Evolutionary conservation across 768 basidiomycete genomes (phyloP).

Genomic region (Boletales sp.): DNA sequence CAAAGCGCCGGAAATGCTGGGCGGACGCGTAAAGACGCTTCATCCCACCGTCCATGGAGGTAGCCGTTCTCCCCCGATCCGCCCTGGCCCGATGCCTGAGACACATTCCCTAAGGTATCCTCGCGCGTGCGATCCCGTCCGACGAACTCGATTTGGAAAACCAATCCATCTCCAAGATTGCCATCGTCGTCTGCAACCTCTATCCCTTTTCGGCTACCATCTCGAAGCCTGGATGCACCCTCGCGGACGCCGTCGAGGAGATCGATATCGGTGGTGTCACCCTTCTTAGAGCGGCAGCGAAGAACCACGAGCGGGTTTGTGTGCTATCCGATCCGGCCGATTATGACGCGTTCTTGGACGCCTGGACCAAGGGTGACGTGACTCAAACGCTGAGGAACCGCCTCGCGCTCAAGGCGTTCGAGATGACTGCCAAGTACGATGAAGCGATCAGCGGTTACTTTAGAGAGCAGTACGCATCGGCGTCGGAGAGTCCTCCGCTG

Average conservation of each 20-base stretch:
- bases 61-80: constrained; percentile 29
- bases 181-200: constrained; percentile 97
- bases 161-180: constrained; percentile 87
- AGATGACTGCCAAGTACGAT: constrained; percentile 93
- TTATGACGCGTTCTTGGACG: constrained; percentile 76
- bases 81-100: constrained; percentile 1
- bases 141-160: constrained; percentile 82
- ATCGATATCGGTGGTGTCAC: constrained; percentile 99
- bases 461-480: constrained; percentile 90
- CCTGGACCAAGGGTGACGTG: constrained; percentile 76
- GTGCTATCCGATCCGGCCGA: constrained; percentile 88
- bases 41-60: constrained; percentile 98
- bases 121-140: constrained; percentile 87
- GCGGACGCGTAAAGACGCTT: constrained; percentile 96
- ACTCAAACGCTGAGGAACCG: constrained; percentile 67
- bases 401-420: constrained; percentile 94
- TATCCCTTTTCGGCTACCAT: constrained; percentile 96
- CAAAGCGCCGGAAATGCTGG: constrained; percentile 98
- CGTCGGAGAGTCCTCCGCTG: constrained; percentile 70
- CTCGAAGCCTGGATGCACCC: constrained; percentile 81
- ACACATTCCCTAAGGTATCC: constrained; percentile 62
- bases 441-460: constrained; percentile 96
- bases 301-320: constrained; percentile 92
- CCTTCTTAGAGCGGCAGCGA: constrained; percentile 93
- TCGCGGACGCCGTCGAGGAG: constrained; percentile 93